Evolutionary conservation across 2,329 filamentous ascomycete genomes (phyloP).

Genomic region (Elsinoe ampelina): DNA sequence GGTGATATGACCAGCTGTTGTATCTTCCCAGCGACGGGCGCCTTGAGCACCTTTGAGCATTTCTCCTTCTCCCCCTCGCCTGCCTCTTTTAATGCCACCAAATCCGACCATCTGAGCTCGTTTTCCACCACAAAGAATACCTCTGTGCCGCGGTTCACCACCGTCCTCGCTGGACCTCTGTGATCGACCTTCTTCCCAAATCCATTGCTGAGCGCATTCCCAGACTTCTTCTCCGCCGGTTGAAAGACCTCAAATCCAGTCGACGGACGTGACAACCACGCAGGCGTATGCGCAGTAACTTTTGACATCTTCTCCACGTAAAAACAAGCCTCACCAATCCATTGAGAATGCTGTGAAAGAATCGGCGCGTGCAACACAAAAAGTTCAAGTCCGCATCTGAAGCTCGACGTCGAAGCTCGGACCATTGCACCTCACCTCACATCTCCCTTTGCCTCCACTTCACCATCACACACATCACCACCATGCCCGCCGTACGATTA

Average conservation of each 20-base stretch:
- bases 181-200: conserved; percentile 14
- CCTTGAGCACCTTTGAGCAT: conserved; percentile 56
- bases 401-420: conserved; percentile 11
- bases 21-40: conserved; percentile 71
- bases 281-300: conserved; percentile 73
- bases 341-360: background rate
- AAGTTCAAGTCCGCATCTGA: conserved; percentile 16
- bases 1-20: conserved; percentile 79
- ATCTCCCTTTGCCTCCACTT: background rate
- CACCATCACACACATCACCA: conserved; percentile 16
- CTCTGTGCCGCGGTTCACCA: conserved; percentile 76
- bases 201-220: conserved; percentile 14
- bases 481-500: conserved; percentile 39
- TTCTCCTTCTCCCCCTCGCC: conserved; percentile 12
- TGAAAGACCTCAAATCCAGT: conserved; percentile 71
- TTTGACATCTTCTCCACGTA: conserved; percentile 57
- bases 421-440: background rate
- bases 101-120: conserved; percentile 84
- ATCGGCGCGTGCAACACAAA: background rate
- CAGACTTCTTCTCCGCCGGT: conserved; percentile 25
- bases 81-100: conserved; percentile 64
- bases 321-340: background rate
- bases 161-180: conserved; percentile 46
- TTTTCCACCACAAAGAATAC: conserved; percentile 81
- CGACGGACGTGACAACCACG: conserved; percentile 72